Evolutionary conservation across 139 green algal genomes (phyloP).

Genomic region (Coccomyxa sp.): DNA sequence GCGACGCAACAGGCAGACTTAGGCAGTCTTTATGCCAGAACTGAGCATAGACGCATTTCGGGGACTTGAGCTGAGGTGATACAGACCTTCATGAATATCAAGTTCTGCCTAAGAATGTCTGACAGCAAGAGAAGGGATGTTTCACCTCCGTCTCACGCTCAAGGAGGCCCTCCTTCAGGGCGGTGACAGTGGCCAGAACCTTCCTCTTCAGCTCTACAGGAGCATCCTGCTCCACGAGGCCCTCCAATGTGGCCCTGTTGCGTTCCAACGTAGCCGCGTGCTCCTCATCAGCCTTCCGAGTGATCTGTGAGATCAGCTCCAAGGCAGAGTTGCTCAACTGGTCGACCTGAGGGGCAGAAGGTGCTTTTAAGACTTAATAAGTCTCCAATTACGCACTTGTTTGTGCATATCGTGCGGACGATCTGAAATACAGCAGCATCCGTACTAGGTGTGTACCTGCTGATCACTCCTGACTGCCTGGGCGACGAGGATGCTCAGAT

Average conservation of each 20-base stretch:
- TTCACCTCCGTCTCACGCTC: slow-evolving; percentile 81
- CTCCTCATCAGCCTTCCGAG: slow-evolving; percentile 34
- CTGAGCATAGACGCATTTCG: not conserved
- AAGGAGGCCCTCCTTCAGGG: slow-evolving; percentile 72
- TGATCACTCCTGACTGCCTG: slow-evolving; percentile 19
- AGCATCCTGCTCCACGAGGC: not conserved
- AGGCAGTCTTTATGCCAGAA: not conserved
- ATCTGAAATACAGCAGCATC: not conserved
- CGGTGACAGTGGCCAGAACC: slow-evolving; percentile 46
- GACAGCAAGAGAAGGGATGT: not conserved
- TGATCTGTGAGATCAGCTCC: slow-evolving; percentile 1
- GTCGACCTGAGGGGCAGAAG: not conserved
- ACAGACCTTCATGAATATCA: not conserved
- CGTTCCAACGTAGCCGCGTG: slow-evolving; percentile 15
- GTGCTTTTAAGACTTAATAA: not conserved
- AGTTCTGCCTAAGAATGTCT: not conserved
- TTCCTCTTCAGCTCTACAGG: slow-evolving; percentile 33
- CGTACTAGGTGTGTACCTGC: not conserved
- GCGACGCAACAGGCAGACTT: not conserved
- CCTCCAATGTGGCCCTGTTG: not conserved
- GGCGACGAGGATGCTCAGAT: not conserved
- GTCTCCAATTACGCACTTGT: not conserved
- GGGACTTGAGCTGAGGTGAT: not conserved
- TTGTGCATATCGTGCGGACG: not conserved
- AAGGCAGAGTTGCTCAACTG: not conserved